Conservation (phyloP, 805 yeast genomes). For the Yamadazyma tumulicola region DNA sequence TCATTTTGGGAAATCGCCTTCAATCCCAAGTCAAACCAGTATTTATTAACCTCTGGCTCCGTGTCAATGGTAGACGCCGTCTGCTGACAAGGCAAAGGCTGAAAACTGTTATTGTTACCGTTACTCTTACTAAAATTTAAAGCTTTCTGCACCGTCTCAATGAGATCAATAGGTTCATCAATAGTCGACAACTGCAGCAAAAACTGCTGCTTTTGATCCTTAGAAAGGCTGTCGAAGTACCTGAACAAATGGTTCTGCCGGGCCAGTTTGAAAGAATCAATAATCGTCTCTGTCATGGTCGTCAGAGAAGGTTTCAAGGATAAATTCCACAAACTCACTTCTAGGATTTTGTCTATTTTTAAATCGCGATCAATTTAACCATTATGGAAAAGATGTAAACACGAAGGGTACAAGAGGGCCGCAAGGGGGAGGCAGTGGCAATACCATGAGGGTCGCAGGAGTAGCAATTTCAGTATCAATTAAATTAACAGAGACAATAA, state of each 20-base stretch:
- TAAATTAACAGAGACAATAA: conserved; percentile 27
- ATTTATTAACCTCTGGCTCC: conserved; percentile 21
- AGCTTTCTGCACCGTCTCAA: conserved; percentile 45
- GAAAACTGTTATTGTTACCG: conserved; percentile 24
- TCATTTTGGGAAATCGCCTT: conserved; percentile 64
- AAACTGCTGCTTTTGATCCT: conserved; percentile 32
- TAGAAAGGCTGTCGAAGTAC: conserved; percentile 39
- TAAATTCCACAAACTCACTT: not conserved
- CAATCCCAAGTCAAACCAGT: conserved; percentile 56
- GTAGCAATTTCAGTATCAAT: conserved; percentile 1
- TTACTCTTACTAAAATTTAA: conserved; percentile 33
- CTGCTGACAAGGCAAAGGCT: conserved; percentile 46
- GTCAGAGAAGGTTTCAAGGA: not conserved
- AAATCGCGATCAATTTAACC: conserved; percentile 10
- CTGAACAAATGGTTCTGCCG: conserved; percentile 53
- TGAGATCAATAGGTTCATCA: conserved; percentile 39
- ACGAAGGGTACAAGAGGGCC: conserved; percentile 2
- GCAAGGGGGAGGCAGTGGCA: not conserved
- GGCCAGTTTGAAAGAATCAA: conserved; percentile 38
- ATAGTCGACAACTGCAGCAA: conserved; percentile 40
- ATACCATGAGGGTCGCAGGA: not conserved
- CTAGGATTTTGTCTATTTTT: not conserved
- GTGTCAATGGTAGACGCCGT: conserved; percentile 51
- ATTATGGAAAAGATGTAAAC: conserved; percentile 7
- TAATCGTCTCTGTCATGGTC: conserved; percentile 16